These are phyloP conservation scores for Colletotrichum phormii DNA, from an alignment of 2,329 filamentous ascomycete species.

Conservation along the genomic window DNA sequence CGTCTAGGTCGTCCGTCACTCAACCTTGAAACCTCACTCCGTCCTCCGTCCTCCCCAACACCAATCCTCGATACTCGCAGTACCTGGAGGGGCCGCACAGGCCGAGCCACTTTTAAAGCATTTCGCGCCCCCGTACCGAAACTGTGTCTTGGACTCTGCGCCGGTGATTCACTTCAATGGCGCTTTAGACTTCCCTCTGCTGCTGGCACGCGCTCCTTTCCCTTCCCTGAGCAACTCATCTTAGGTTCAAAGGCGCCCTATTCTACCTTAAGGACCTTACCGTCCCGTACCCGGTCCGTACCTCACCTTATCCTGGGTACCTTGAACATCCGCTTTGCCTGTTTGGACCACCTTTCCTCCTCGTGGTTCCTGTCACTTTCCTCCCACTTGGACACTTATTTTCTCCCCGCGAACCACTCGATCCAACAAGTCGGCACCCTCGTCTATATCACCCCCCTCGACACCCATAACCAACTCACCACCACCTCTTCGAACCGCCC, in stretches of 20 bases:
- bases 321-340: conserved; percentile 16
- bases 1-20: background rate
- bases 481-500: conserved; percentile 24
- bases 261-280: background rate
- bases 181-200: conserved; percentile 32
- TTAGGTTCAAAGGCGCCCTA: background rate
- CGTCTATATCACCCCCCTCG: conserved; percentile 20
- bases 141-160: conserved; percentile 34
- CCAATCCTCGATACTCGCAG: conserved; percentile 29
- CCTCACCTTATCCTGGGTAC: background rate
- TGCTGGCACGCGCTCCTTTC: conserved; percentile 33
- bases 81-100: conserved; percentile 30
- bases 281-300: background rate
- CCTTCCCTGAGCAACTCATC: conserved; percentile 1
- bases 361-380: conserved; percentile 18
- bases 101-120: conserved; percentile 33
- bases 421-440: conserved; percentile 7
- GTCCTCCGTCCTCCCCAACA: conserved; percentile 13
- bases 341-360: background rate
- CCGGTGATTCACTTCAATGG: conserved; percentile 36
- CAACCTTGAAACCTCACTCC: conserved; percentile 31
- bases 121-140: conserved; percentile 32
- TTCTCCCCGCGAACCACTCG: conserved; percentile 10
- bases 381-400: conserved; percentile 2
- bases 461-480: conserved; percentile 34